Base-by-base conservation (phyloP, 1,284 basidiomycete genomes). In the Phylloporus sp. region DNA sequence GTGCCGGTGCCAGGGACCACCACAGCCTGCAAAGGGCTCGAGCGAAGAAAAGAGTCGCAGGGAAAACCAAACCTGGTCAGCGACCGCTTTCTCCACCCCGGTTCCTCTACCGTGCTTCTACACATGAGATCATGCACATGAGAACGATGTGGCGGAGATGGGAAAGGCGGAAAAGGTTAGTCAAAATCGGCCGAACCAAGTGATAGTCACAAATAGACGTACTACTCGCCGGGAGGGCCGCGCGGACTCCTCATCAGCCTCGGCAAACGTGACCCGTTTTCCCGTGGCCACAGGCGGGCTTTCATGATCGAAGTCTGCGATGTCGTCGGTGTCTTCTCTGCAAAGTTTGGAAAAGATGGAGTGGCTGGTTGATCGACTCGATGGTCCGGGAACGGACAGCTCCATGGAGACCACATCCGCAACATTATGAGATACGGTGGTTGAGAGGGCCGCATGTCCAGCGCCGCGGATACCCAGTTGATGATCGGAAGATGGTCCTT, bases 161-260 rank as follows among this genome's bases (percentile, higher is more conserved):
- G 49, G 8, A 17, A 8, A 29, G 17, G 11, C 13, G 10, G 15
- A 58, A 54, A 54, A 22, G 6, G 20, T 11, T 2, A 24, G 57
- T 66, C 53, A 70, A 63, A 52, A 56, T 55, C 24, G 17, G 49
- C 34, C 2, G 37, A 54, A 58, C 17, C n/a, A 53, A 10, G 44
- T 12, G 32, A 64, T 6, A 44, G 6, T n/a, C 65, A 39, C 3
- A 39, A 55, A 64, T 12, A 56, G 50, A 67, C 59, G 66, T 53
- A 78, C 74, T 67, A 58, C 61, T 63, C 76, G 70, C 60, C 76
- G 72, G 40, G 66, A 47, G 28, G 76, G 75, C 34, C 73, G 70
- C 56, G 53, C 63, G 17, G 69, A 52, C 49, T 64, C 69, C 29
- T 62, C 65, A 54, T 72, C 68, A 58, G 61, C 58, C n/a, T 74